Base-by-base conservation (phyloP, 768 basidiomycete genomes). In the Collybia sp. region DNA sequence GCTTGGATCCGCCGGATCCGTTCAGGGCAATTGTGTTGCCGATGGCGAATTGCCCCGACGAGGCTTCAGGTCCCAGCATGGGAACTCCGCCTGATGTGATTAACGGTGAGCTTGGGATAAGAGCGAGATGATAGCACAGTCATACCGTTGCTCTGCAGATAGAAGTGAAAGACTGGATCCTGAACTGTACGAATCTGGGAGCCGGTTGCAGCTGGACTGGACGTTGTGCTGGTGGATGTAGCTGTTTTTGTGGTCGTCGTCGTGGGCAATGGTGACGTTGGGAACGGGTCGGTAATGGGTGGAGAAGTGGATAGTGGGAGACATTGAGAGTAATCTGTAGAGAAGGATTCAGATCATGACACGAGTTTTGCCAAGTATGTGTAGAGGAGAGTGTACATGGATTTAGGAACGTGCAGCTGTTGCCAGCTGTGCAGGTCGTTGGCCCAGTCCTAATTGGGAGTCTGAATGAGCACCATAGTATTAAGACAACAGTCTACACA, bases 121-220 rank as follows among this genome's bases (percentile, higher is more conserved):
- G 15, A 47, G 20, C 15, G 32, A 36, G 13, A 16, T 6, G 17
- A 40, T 18, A 37, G 17, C 30, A 30, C 13, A 33, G 43, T 52
- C 68, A 41, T 44, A 77, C 76, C 71, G 33, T 59, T 56, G 50
- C 67, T 68, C 52, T 80, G 79, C 16, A 81, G 66, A 58, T 81
- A 81, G 55, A 78, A 74, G 54, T 81, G 78, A 50, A 63, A 80
- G 6, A 77, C 76, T 3, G 79, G 78, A 39, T 68, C 70, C 51
- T 73, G 67, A 30, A 72, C 78, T 1, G 72, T 60, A 42, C 79
- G 72, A 43, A 81, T 79, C 51, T 79, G 77, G 20, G 74, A 72
- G 4, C 67, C 70, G 31, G 69, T 69, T 1, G 69, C 59, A 1
- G 63, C 52, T 30, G 73, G 58, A 32, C 69, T 67, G 8, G 64